Conservation (phyloP, 2,329 filamentous ascomycete species). For the Penicillium thymicola region DNA sequence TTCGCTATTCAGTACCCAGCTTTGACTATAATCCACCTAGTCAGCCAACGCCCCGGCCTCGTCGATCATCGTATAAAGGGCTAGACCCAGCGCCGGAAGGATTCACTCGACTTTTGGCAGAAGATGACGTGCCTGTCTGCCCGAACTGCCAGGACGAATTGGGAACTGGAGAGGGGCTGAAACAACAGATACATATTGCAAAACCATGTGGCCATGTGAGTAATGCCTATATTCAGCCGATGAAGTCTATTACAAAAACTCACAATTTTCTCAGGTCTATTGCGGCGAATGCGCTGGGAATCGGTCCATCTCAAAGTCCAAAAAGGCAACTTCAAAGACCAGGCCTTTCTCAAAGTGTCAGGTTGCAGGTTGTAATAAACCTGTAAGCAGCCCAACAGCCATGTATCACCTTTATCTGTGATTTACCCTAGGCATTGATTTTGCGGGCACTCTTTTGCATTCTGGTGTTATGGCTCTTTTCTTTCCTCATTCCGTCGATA, state of each 20-base stretch:
- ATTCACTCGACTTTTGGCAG: conserved; percentile 73
- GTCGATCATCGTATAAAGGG: conserved; percentile 51
- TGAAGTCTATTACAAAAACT: neutral
- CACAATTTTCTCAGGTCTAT: conserved; percentile 40
- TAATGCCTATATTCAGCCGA: conserved; percentile 35
- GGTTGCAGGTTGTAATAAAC: conserved; percentile 42
- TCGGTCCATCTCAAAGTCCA: conserved; percentile 36
- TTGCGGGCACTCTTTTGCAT: conserved; percentile 18
- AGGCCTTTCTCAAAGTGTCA: conserved; percentile 46
- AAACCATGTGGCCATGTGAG: conserved; percentile 85
- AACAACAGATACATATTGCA: conserved; percentile 88
- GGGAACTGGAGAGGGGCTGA: conserved; percentile 65
- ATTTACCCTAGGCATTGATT: conserved; percentile 10
- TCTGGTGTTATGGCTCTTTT: conserved; percentile 17
- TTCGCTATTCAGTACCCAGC: conserved; percentile 5
- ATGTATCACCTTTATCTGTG: conserved; percentile 51
- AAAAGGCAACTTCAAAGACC: conserved; percentile 31
- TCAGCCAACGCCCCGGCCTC: neutral
- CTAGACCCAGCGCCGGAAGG: conserved; percentile 67
- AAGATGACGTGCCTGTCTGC: conserved; percentile 73
- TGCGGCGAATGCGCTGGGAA: conserved; percentile 48
- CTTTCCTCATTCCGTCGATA: conserved; percentile 18
- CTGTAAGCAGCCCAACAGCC: conserved; percentile 36
- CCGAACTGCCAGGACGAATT: conserved; percentile 84
- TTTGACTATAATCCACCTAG: conserved; percentile 7